These are phyloP conservation scores for Diddensiella transvaalensis DNA, from an alignment of 805 yeast species.

Conservation along the genomic window DNA sequence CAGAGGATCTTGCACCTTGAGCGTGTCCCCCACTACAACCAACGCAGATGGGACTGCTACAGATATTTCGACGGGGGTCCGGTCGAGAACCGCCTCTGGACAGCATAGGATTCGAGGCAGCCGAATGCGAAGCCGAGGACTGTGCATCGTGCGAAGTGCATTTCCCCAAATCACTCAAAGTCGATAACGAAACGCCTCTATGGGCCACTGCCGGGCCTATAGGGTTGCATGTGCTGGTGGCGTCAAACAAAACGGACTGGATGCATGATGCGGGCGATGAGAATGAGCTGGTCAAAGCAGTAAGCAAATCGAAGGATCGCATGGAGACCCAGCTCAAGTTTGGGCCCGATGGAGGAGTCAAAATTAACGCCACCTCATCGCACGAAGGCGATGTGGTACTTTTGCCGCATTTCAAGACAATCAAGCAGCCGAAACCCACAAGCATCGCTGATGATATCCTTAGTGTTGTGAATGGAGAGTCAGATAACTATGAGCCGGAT, in stretches of 20 bases:
- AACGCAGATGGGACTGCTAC: not conserved
- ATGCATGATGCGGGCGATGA: slow-evolving; percentile 61
- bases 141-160: slow-evolving; percentile 54
- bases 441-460: slow-evolving; percentile 44
- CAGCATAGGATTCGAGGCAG: slow-evolving; percentile 38
- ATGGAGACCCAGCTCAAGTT: not conserved
- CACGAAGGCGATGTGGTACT: slow-evolving; percentile 41
- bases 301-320: slow-evolving; percentile 1
- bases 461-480: slow-evolving; percentile 35
- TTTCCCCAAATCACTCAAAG: slow-evolving; percentile 49
- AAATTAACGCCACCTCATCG: slow-evolving; percentile 4
- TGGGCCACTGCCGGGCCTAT: slow-evolving; percentile 72
- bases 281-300: slow-evolving; percentile 18
- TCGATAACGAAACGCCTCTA: slow-evolving; percentile 44
- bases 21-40: too few species aligned
- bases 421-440: slow-evolving; percentile 45
- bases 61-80: not conserved
- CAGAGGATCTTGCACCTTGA: too few species aligned
- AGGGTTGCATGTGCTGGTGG: slow-evolving; percentile 69
- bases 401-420: slow-evolving; percentile 73
- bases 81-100: not conserved
- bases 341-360: slow-evolving; percentile 7
- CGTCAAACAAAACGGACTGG: slow-evolving; percentile 89
- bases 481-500: not conserved
- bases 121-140: slow-evolving; percentile 46